A percentile compares a stretch with the other conserved stretches of the same genome.
Evolutionary conservation across 768 basidiomycete species (phyloP).

Genomic region (Hemileccinum rubropunctum): DNA sequence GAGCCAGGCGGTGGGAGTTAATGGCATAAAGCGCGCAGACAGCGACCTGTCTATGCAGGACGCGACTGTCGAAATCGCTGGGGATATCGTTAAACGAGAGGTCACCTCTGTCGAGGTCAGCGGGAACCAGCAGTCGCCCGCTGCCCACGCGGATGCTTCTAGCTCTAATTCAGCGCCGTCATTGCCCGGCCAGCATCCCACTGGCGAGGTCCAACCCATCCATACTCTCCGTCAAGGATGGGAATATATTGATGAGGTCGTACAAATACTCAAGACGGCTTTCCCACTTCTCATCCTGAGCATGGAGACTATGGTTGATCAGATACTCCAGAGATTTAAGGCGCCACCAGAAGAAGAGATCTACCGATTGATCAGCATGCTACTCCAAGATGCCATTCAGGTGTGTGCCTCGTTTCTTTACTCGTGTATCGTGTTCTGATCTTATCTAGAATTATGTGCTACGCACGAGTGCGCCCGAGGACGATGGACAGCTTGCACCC

Average conservation of each 20-base stretch:
- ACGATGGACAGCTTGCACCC: conserved; percentile 60
- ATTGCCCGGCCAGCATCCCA: conserved; percentile 14
- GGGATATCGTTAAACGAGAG: conserved; percentile 28
- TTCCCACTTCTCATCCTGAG: conserved; percentile 94
- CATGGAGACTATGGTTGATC: conserved; percentile 96
- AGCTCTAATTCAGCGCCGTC: conserved; percentile 6
- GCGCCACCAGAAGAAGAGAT: conserved; percentile 89
- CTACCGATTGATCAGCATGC: conserved; percentile 84
- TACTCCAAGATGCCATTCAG: conserved; percentile 84
- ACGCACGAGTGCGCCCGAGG: conserved; percentile 63
- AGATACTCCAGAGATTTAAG: conserved; percentile 88
- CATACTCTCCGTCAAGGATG: conserved; percentile 63
- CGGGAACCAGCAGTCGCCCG: conserved; percentile 23
- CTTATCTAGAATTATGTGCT: conserved; percentile 58
- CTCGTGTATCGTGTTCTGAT: background rate
- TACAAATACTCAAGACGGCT: conserved; percentile 90
- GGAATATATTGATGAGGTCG: conserved; percentile 92
- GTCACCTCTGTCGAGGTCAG: conserved; percentile 16
- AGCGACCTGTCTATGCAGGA: conserved; percentile 31
- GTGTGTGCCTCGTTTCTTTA: conserved; percentile 39
- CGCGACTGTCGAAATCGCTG: conserved; percentile 23
- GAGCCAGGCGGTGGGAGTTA: conserved; percentile 25
- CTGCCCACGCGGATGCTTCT: conserved; percentile 18
- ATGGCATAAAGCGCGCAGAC: conserved; percentile 31
- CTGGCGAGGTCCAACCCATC: conserved; percentile 21